A percentile compares a stretch with the other conserved stretches of the same genome.
Evolutionary conservation across 2,329 filamentous ascomycete species (phyloP).

Genomic region (Westerdykella sp.): DNA sequence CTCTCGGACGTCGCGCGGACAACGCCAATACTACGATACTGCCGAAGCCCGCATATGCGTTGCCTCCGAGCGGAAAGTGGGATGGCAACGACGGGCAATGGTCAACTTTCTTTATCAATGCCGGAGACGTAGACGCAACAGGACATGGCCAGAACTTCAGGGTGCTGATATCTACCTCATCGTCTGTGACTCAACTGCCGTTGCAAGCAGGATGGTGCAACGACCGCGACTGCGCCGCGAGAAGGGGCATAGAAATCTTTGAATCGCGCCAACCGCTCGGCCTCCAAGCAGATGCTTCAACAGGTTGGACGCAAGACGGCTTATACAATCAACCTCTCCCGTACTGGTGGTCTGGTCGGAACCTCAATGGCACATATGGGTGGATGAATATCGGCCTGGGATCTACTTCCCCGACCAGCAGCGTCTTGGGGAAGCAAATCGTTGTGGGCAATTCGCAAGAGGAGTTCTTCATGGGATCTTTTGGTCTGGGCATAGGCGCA

Average conservation of each 20-base stretch:
- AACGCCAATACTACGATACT: conserved; percentile 6
- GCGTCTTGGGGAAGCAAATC: conserved; percentile 10
- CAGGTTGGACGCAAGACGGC: conserved; percentile 12
- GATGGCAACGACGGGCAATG: conserved; percentile 40
- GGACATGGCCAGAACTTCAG: conserved; percentile 33
- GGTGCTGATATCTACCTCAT: conserved; percentile 29
- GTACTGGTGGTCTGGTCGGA: conserved; percentile 13
- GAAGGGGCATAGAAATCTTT: conserved; percentile 22
- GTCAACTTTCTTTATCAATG: conserved; percentile 38
- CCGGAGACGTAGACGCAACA: conserved; percentile 21
- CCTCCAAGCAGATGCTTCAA: conserved; percentile 9
- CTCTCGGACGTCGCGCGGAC: conserved; percentile 17
- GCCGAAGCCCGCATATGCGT: conserved; percentile 7
- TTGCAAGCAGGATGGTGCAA: conserved; percentile 22
- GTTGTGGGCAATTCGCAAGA: conserved; percentile 13
- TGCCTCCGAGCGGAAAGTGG: conserved; percentile 18
- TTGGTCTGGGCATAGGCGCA: conserved; percentile 19
- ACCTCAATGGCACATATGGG: conserved; percentile 10
- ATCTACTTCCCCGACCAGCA: conserved; percentile 9
- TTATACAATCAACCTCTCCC: conserved; percentile 14
- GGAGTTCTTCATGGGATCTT: conserved; percentile 28
- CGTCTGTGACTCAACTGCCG: conserved; percentile 21
- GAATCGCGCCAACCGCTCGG: conserved; percentile 16
- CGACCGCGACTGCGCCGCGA: conserved; percentile 18
- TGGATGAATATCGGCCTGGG: conserved; percentile 26